Percentiles rank a stretch among this genome's conserved stretches.
These are phyloP conservation scores for Cercospora canescens DNA, from an alignment of 2,329 filamentous ascomycete species.

Conservation along the genomic window DNA sequence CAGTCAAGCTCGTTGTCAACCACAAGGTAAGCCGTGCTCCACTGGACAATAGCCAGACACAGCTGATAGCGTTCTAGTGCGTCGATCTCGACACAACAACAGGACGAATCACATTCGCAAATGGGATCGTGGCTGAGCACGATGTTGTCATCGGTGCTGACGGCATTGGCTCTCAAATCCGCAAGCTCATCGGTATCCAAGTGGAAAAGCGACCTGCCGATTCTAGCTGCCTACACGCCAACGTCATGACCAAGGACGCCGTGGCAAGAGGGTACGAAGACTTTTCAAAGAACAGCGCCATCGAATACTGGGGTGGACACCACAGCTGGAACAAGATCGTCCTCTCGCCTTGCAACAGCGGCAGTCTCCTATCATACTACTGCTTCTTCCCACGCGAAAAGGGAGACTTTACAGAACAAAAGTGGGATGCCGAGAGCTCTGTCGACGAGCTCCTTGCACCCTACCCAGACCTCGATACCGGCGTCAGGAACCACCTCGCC, in stretches of 20 bases:
- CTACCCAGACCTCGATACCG: constrained; percentile 60
- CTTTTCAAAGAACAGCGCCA: constrained; percentile 60
- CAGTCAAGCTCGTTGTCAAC: constrained; percentile 58
- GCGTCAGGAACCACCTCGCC: constrained; percentile 58
- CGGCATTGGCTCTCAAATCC: constrained; percentile 66
- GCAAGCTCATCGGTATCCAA: constrained; percentile 62
- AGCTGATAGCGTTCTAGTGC: constrained; percentile 36
- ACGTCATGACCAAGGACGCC: constrained; percentile 63
- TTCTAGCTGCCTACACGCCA: constrained; percentile 64
- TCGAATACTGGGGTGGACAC: constrained; percentile 72
- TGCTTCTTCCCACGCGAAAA: constrained; percentile 65
- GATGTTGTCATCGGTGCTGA: constrained; percentile 66
- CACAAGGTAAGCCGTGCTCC: constrained; percentile 39
- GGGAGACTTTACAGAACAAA: constrained; percentile 62
- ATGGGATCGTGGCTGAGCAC: constrained; percentile 53
- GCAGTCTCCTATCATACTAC: constrained; percentile 67
- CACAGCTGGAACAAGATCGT: constrained; percentile 68
- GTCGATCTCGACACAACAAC: constrained; percentile 51
- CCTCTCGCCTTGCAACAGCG: constrained; percentile 66
- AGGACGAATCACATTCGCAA: constrained; percentile 52
- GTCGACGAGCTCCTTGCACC: constrained; percentile 57
- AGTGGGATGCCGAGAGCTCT: constrained; percentile 58
- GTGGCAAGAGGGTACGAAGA: constrained; percentile 61
- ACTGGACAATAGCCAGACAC: constrained; percentile 34
- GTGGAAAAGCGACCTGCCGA: constrained; percentile 61